Evolutionary conservation across 1,284 basidiomycete species (phyloP).

Genomic region (Ganoderma boninense): DNA sequence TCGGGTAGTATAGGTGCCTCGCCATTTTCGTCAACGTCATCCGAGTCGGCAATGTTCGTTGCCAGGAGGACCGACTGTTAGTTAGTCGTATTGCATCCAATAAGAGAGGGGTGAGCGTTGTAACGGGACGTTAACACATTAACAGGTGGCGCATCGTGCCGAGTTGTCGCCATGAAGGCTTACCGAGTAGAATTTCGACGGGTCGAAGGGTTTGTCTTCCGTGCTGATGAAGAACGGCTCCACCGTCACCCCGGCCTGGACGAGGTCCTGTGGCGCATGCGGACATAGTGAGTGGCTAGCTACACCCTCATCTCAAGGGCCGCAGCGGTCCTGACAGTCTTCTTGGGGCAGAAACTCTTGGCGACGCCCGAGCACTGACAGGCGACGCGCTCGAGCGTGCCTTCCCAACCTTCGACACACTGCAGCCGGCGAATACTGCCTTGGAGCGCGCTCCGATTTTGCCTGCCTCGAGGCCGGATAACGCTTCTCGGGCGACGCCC

Average conservation of each 20-base stretch:
- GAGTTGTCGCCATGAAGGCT: constrained; percentile 34
- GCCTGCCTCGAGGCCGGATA: neutral
- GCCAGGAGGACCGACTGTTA: constrained; percentile 74
- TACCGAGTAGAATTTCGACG: constrained; percentile 87
- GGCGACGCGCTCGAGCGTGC: neutral
- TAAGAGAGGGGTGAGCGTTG: constrained; percentile 6
- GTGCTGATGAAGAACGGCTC: constrained; percentile 94
- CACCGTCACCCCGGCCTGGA: constrained; percentile 82
- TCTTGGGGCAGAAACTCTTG: neutral
- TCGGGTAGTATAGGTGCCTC: constrained; percentile 62
- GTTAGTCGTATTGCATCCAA: constrained; percentile 14
- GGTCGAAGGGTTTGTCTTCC: constrained; percentile 74
- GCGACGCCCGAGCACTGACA: neutral
- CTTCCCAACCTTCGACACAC: neutral
- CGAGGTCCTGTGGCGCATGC: constrained; percentile 69
- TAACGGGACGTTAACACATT: constrained; percentile 17
- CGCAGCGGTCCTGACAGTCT: neutral
- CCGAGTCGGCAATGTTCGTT: constrained; percentile 53
- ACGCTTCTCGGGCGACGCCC: neutral
- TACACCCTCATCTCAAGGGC: neutral
- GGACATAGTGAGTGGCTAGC: constrained; percentile 20
- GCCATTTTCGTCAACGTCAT: constrained; percentile 47
- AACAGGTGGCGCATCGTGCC: neutral
- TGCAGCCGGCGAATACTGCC: neutral
- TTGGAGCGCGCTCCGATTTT: neutral